Evolutionary conservation across 2,329 filamentous ascomycete genomes (phyloP), one percentile per base, ranked within the genome.

Genomic region (Microdochium bolleyi): DNA sequence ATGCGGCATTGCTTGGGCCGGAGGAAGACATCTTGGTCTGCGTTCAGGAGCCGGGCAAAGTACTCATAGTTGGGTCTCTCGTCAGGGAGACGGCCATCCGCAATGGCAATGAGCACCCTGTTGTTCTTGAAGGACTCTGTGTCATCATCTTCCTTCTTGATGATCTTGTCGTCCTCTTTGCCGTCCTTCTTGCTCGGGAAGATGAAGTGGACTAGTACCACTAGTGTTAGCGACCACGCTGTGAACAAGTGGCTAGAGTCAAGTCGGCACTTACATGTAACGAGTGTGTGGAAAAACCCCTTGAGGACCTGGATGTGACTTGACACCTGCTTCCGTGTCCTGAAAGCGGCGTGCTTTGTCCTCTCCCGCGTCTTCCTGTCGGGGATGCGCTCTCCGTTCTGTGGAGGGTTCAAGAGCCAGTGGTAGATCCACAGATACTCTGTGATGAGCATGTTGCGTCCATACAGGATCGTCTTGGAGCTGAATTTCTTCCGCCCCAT

Each of bases 261-360:
- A 24, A 24, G 2, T 3, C 3, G 8, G 14, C 44, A 73, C 82
- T 77, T 70, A 85, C 83, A 85, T 64, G 79, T 82, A 46, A 80
- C 76, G 56, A 86, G 73, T 52, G 79, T 77, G 52, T 77, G 74
- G 57, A 87, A 80, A 64, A 86, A 85, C 51, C 80, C 80, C 70
- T 87, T 87, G 52, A 87, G 70, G 14, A 88, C 84, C 63, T 88
- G 84, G 62, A 87, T 87, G 61, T 87, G 84, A 62, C 83, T 87
- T 2, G 83, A 87, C 4, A 87, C 82, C 61, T 85, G 83, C 65
- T 87, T 87, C 57, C 74, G 63, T 56, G 62, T 64, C 60, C 74
- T 71, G 16, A 65, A 67, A 61, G 63, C 63, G 16, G 58, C 59
- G 51, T 65, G 64, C 5, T 60, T 61, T 48, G 57, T 57, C 56